A percentile compares a stretch with the other conserved stretches of the same genome.
Conservation (phyloP, 2,329 filamentous ascomycete genomes). For the Stylonectria norvegica region DNA sequence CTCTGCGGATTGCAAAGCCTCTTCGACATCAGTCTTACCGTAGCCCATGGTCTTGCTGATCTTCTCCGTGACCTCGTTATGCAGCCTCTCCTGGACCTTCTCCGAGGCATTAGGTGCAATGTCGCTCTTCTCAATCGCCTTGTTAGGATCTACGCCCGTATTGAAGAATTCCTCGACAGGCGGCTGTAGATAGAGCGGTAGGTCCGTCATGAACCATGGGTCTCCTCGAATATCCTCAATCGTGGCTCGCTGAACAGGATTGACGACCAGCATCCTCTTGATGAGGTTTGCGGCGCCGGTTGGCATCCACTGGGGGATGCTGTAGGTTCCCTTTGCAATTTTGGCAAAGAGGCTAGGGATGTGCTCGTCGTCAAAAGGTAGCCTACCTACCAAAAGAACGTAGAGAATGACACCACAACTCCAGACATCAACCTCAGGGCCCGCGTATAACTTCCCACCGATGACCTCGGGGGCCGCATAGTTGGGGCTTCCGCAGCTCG, state of each 20-base stretch:
- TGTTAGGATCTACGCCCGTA: constrained; percentile 90
- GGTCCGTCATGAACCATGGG: constrained; percentile 86
- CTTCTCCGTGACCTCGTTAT: constrained; percentile 90
- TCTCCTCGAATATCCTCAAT: constrained; percentile 91
- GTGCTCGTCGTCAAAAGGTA: constrained; percentile 98
- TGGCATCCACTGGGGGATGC: constrained; percentile 87
- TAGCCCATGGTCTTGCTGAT: constrained; percentile 98
- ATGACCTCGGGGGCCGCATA: constrained; percentile 98
- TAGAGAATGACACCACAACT: constrained; percentile 91
- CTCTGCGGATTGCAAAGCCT: constrained; percentile 85
- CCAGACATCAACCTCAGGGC: constrained; percentile 98
- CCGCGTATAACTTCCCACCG: constrained; percentile 94
- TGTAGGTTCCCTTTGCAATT: constrained; percentile 91
- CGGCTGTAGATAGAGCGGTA: constrained; percentile 81
- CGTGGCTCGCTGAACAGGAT: constrained; percentile 89
- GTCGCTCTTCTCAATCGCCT: constrained; percentile 78
- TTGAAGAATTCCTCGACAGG: constrained; percentile 90
- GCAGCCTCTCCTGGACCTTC: constrained; percentile 82
- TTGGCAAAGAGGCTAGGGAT: constrained; percentile 97
- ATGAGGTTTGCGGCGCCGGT: constrained; percentile 78
- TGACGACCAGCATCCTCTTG: constrained; percentile 90
- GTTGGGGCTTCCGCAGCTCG: constrained; percentile 95
- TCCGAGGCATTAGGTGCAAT: constrained; percentile 76
- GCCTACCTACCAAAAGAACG: constrained; percentile 72
- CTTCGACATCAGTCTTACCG: constrained; percentile 88